These are phyloP conservation scores for Pistacia vera DNA, from an alignment of 345 rosid species.

Conservation along the genomic window DNA sequence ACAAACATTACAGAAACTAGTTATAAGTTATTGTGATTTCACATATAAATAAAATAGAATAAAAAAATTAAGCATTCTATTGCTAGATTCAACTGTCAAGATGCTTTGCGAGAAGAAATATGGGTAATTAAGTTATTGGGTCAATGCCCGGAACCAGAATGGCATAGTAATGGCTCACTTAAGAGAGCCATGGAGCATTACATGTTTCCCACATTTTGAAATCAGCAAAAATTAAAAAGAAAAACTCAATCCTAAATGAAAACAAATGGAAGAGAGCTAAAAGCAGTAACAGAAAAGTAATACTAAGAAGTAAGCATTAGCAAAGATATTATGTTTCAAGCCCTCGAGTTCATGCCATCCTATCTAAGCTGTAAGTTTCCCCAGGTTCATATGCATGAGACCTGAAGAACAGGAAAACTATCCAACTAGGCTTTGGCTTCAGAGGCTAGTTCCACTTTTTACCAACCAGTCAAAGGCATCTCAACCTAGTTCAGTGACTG, in stretches of 20 bases:
- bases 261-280: not conserved
- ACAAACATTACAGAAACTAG: conserved; percentile 24
- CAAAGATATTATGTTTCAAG: not conserved
- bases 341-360: not conserved
- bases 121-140: not conserved
- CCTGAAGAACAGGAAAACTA: not conserved
- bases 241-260: not conserved
- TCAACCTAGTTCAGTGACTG: not conserved
- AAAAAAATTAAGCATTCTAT: not conserved
- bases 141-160: not conserved
- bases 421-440: not conserved
- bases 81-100: not conserved
- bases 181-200: not conserved
- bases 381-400: not conserved
- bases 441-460: not conserved
- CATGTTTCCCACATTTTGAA: not conserved
- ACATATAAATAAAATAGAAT: not conserved
- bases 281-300: conserved; percentile 5
- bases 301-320: not conserved
- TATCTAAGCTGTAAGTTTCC: not conserved
- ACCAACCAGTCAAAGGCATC: not conserved
- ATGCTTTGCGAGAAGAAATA: not conserved
- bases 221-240: not conserved
- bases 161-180: not conserved
- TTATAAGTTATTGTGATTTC: conserved; percentile 2